phyloP scores from a whole-genome alignment of 768 basidiomycete species.

The Calvatia gigantea region DNA sequence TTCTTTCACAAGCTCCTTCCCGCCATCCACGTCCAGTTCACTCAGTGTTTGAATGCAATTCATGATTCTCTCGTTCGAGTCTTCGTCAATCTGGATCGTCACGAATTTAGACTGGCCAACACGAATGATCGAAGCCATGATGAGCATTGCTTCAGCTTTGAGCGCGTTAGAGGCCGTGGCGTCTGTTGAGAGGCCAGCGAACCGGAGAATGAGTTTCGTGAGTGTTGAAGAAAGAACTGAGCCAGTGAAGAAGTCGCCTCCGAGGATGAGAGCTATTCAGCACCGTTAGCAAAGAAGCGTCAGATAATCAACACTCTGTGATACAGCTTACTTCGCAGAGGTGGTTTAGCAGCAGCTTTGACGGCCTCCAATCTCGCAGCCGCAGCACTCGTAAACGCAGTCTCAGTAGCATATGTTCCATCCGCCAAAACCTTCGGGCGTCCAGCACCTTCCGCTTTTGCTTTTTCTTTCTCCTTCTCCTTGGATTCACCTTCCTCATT shows the following conservation, averaged over 20 bases:
- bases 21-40: slow-evolving; percentile 52
- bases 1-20: slow-evolving; percentile 49
- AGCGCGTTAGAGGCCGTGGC: slow-evolving; percentile 56
- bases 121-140: slow-evolving; percentile 96
- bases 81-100: slow-evolving; percentile 95
- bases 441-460: slow-evolving; percentile 40
- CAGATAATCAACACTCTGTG: not conserved
- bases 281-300: not conserved
- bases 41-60: slow-evolving; percentile 94
- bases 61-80: slow-evolving; percentile 94
- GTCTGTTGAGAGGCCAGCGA: slow-evolving; percentile 50
- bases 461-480: slow-evolving; percentile 42
- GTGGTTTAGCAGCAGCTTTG: slow-evolving; percentile 87
- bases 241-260: slow-evolving; percentile 97
- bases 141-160: slow-evolving; percentile 94
- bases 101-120: slow-evolving; percentile 97
- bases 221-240: slow-evolving; percentile 85
- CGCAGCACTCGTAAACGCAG: slow-evolving; percentile 69
- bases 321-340: slow-evolving; percentile 63
- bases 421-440: slow-evolving; percentile 86
- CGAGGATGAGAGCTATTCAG: slow-evolving; percentile 71
- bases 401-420: slow-evolving; percentile 97
- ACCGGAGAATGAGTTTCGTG: slow-evolving; percentile 88
- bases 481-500: slow-evolving; percentile 38
- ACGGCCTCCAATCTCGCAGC: slow-evolving; percentile 72